phyloP scores from a whole-genome alignment of 108 stramenopile species.

The Mediolabrus comicus region DNA sequence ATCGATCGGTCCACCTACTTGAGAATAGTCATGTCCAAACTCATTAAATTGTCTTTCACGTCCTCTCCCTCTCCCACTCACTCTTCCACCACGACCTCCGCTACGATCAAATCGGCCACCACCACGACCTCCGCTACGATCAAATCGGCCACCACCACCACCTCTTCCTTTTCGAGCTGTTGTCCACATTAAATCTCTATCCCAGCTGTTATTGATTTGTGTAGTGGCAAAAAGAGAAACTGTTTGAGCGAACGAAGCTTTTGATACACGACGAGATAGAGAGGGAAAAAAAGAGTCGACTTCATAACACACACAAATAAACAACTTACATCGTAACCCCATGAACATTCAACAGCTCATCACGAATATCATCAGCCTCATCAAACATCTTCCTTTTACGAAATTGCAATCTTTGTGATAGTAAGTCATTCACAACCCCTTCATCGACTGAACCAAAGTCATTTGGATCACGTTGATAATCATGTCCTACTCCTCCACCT shows the following conservation, averaged over 20 bases:
- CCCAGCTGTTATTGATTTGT: no score
- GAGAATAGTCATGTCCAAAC: slow-evolving; percentile 77
- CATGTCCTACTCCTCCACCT: slow-evolving; percentile 27
- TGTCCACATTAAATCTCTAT: slow-evolving; percentile 41
- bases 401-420: slow-evolving; percentile 46
- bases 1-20: slow-evolving; percentile 41
- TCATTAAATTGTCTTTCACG: slow-evolving; percentile 60
- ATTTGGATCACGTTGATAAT: slow-evolving; percentile 58
- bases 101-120: background rate
- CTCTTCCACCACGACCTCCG: background rate
- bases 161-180: background rate
- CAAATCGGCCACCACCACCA: background rate
- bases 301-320: no score
- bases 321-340: slow-evolving; percentile 55
- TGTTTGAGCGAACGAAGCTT: no score
- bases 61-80: slow-evolving; percentile 14
- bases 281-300: no score
- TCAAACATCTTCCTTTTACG: slow-evolving; percentile 51
- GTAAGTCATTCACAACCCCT: slow-evolving; percentile 44
- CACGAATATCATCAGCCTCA: slow-evolving; percentile 74
- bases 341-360: slow-evolving; percentile 57
- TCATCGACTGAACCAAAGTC: slow-evolving; percentile 35
- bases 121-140: background rate
- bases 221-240: no score
- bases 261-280: no score